Percentiles rank a stretch among this genome's conserved stretches.
Evolutionary conservation across 257 asterid species (phyloP).

Genomic region (Jacaranda mimosifolia): DNA sequence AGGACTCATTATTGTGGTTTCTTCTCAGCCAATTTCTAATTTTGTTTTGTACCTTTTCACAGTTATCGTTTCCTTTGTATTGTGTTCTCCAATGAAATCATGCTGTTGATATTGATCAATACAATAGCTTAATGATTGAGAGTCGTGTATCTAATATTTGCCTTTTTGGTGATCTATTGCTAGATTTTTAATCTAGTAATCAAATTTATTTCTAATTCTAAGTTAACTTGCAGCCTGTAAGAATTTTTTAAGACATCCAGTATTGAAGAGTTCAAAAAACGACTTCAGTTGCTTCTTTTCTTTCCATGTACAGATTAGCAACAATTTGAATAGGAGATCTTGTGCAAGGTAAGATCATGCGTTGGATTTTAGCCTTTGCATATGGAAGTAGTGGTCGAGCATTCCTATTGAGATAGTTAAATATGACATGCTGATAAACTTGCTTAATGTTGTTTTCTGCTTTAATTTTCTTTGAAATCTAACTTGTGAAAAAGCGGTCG

Average conservation of each 20-base stretch:
- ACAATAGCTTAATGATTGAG: slow-evolving; percentile 57
- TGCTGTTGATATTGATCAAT: slow-evolving; percentile 50
- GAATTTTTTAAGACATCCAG: slow-evolving; percentile 83
- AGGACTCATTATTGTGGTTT: slow-evolving; percentile 16
- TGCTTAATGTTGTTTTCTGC: not conserved
- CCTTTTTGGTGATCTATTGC: not conserved
- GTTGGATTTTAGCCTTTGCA: no score
- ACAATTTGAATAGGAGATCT: slow-evolving; percentile 50
- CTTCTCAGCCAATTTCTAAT: slow-evolving; percentile 23
- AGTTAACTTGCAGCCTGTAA: slow-evolving; percentile 64
- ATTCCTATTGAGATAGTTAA: slow-evolving; percentile 1
- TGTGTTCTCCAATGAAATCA: slow-evolving; percentile 62
- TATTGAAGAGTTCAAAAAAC: slow-evolving; percentile 88
- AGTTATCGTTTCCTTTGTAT: slow-evolving; percentile 93
- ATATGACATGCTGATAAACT: not conserved
- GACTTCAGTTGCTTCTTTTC: slow-evolving; percentile 87
- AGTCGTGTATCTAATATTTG: slow-evolving; percentile 52
- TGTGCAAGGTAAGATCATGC: slow-evolving; percentile 48
- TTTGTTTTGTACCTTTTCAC: slow-evolving; percentile 27
- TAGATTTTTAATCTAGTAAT: not conserved
- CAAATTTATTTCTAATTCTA: slow-evolving; percentile 32
- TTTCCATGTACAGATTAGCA: slow-evolving; percentile 79
- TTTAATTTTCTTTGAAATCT: slow-evolving; percentile 2
- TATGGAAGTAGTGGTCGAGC: no score
- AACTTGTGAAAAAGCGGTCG: not conserved